Conservation (phyloP, 805 yeast species). For the Metschnikowia colocasiae region DNA sequence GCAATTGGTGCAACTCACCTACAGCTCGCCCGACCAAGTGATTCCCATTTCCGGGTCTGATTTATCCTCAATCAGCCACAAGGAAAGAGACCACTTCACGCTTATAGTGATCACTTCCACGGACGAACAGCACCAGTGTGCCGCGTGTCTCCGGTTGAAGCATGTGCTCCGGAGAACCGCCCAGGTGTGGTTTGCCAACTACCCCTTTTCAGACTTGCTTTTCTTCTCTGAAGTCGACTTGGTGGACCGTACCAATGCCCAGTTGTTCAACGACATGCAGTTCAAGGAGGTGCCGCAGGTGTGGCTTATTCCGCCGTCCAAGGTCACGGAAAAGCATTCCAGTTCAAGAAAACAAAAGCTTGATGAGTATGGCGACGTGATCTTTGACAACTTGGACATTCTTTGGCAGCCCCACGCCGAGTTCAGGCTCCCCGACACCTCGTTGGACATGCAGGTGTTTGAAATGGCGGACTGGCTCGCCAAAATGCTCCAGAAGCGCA, state of each 20-base stretch:
- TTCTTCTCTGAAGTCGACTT: slow-evolving; percentile 53
- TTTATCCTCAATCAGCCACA: slow-evolving; percentile 11
- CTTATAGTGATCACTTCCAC: slow-evolving; percentile 53
- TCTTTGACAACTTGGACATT: slow-evolving; percentile 17
- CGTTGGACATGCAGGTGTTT: slow-evolving; percentile 35
- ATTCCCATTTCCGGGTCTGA: slow-evolving; percentile 12
- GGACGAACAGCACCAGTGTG: slow-evolving; percentile 42
- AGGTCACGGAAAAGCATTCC: slow-evolving; percentile 14
- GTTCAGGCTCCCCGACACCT: slow-evolving; percentile 36
- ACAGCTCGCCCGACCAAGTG: slow-evolving; percentile 8
- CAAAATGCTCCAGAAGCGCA: slow-evolving; percentile 39
- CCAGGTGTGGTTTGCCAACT: slow-evolving; percentile 40
- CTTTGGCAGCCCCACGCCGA: slow-evolving; percentile 29
- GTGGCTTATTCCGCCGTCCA: slow-evolving; percentile 60
- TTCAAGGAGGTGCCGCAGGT: slow-evolving; percentile 58
- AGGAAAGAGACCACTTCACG: slow-evolving; percentile 44
- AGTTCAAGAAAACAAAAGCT: slow-evolving; percentile 14
- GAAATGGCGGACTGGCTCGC: slow-evolving; percentile 55
- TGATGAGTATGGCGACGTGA: slow-evolving; percentile 21
- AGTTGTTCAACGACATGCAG: slow-evolving; percentile 38
- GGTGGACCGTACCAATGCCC: slow-evolving; percentile 35
- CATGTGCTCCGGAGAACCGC: slow-evolving; percentile 41
- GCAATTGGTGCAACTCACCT: slow-evolving; percentile 6
- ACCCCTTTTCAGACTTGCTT: slow-evolving; percentile 38
- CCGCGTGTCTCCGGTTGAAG: slow-evolving; percentile 43